These are phyloP conservation scores for Euphorbia lathyris DNA, from an alignment of 345 rosid species.

Conservation along the genomic window DNA sequence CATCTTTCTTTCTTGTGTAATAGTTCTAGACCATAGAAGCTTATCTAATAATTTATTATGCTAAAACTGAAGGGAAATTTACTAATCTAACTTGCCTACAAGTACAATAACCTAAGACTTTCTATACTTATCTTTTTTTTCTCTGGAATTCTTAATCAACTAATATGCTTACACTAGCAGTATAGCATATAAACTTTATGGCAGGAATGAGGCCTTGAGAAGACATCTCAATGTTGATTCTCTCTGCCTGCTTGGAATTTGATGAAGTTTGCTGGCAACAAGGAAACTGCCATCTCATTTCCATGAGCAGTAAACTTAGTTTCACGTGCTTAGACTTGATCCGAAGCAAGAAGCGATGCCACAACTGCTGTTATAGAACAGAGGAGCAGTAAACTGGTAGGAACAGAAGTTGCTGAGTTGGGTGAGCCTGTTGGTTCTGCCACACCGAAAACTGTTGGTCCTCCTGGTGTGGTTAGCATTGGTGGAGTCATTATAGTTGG, in stretches of 20 bases:
- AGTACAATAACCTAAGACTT: conserved; percentile 47
- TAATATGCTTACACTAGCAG: conserved; percentile 41
- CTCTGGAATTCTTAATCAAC: conserved; percentile 35
- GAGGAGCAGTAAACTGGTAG: conserved; percentile 40
- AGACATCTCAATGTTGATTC: conserved; percentile 25
- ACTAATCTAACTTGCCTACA: conserved; percentile 38
- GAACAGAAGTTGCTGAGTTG: conserved; percentile 55
- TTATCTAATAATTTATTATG: conserved; percentile 42
- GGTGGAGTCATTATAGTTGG: conserved; percentile 53
- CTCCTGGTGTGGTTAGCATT: conserved; percentile 47
- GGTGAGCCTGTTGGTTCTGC: conserved; percentile 84
- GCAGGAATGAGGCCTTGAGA: conserved; percentile 21
- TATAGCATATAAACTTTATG: conserved; percentile 36
- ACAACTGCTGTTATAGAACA: conserved; percentile 34
- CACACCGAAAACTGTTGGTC: conserved; percentile 53
- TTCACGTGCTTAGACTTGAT: conserved; percentile 32
- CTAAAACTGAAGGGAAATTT: conserved; percentile 44
- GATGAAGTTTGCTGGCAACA: conserved; percentile 31
- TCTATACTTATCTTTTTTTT: conserved; percentile 42
- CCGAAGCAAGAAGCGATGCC: conserved; percentile 40
- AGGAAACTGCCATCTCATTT: conserved; percentile 19
- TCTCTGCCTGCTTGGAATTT: conserved; percentile 23
- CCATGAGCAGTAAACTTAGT: conserved; percentile 26
- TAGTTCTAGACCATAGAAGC: conserved; percentile 23
- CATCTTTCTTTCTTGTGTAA: conserved; percentile 20